A percentile compares a stretch with the other conserved stretches of the same genome.
These are phyloP conservation scores for Saccharomyces pastorianus DNA, from an alignment of 1,139 yeast species.

Conservation along the genomic window DNA sequence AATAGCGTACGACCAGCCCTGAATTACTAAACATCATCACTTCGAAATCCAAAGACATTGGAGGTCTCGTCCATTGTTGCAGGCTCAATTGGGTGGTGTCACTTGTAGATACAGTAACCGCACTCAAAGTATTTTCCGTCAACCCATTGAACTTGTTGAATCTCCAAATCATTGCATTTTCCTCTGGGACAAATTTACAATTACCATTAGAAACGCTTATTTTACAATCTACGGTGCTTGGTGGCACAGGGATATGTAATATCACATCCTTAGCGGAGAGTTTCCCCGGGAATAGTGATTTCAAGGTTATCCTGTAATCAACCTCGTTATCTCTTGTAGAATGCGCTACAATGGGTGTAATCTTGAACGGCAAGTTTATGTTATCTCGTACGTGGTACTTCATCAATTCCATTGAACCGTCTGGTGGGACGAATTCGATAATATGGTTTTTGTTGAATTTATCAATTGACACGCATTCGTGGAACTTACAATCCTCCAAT, in stretches of 20 bases:
- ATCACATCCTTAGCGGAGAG: conserved; percentile 58
- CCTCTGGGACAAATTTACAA: conserved; percentile 60
- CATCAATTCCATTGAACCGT: conserved; percentile 87
- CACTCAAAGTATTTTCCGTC: conserved; percentile 43
- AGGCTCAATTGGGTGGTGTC: conserved; percentile 19
- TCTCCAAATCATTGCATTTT: conserved; percentile 60
- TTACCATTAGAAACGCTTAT: conserved; percentile 54
- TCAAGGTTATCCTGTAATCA: conserved; percentile 52
- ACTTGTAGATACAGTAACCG: conserved; percentile 23
- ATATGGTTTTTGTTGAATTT: conserved; percentile 59
- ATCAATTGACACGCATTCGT: conserved; percentile 72
- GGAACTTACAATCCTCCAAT: conserved; percentile 77
- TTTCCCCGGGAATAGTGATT: conserved; percentile 56
- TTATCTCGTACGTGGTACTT: conserved; percentile 56
- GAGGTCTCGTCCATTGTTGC: conserved; percentile 61
- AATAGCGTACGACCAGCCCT: conserved; percentile 65
- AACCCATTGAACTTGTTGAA: conserved; percentile 62
- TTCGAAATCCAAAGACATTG: conserved; percentile 62
- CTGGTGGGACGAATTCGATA: conserved; percentile 79
- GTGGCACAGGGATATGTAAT: conserved; percentile 64
- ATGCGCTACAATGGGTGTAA: conserved; percentile 46
- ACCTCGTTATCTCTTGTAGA: conserved; percentile 44
- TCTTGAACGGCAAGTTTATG: conserved; percentile 61
- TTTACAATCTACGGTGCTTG: conserved; percentile 46
- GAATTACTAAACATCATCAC: conserved; percentile 74